Evolutionary conservation across 768 basidiomycete species (phyloP).

Genomic region (Leccinum uliginosum): DNA sequence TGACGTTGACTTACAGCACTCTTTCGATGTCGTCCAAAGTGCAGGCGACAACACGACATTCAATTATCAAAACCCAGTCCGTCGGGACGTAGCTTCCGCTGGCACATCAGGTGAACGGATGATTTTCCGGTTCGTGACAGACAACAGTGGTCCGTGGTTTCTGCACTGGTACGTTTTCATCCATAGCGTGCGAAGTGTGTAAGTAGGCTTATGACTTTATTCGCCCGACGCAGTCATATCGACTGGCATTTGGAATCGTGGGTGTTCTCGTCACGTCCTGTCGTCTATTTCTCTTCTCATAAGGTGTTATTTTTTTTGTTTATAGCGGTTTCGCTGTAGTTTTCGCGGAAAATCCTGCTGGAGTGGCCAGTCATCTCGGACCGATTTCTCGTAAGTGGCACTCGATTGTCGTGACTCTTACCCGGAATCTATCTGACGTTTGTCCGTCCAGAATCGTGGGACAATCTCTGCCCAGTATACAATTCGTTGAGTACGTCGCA

Average conservation of each 20-base stretch:
- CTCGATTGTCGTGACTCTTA: background rate
- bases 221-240: constrained; percentile 17
- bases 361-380: constrained; percentile 11
- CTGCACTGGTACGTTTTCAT: constrained; percentile 10
- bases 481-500: constrained; percentile 17
- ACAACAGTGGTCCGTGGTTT: constrained; percentile 61
- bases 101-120: constrained; percentile 37
- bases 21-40: constrained; percentile 33
- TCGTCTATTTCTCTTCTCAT: background rate
- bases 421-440: background rate
- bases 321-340: constrained; percentile 26
- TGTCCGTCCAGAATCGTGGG: constrained; percentile 20
- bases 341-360: constrained; percentile 23
- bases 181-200: background rate
- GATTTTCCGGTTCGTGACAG: constrained; percentile 53
- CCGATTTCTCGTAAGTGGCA: constrained; percentile 13
- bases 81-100: constrained; percentile 28
- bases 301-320: background rate
- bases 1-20: constrained; percentile 24
- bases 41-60: constrained; percentile 17
- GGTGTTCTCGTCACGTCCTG: background rate
- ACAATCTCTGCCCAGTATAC: constrained; percentile 22
- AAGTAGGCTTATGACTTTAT: background rate
- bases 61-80: constrained; percentile 37
- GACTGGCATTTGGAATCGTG: constrained; percentile 28